phyloP scores from a whole-genome alignment of 306 rosid genomes.

The Pterocarpus macrocarpus region DNA sequence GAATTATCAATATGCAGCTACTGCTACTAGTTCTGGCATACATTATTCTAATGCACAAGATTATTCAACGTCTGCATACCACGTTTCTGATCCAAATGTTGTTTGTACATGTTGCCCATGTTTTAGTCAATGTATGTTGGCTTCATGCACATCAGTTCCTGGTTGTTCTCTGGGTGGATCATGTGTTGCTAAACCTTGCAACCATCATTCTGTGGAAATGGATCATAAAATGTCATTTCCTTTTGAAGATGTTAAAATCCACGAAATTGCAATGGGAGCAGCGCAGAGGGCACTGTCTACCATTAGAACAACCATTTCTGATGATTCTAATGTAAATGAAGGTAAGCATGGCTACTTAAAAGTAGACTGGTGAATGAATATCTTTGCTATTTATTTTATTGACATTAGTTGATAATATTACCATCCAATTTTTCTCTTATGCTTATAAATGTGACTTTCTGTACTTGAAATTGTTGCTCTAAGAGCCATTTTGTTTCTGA shows the following conservation, averaged over 20 bases:
- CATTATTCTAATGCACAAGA: slow-evolving; percentile 54
- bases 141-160: slow-evolving; percentile 55
- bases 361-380: slow-evolving; percentile 25
- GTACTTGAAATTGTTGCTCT: slow-evolving; percentile 16
- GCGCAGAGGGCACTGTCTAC: slow-evolving; percentile 82
- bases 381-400: slow-evolving; percentile 26
- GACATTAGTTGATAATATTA: slow-evolving; percentile 27
- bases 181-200: slow-evolving; percentile 52
- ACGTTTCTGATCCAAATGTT: slow-evolving; percentile 58
- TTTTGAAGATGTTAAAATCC: slow-evolving; percentile 58
- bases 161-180: slow-evolving; percentile 55
- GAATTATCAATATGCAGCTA: slow-evolving; percentile 61
- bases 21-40: slow-evolving; percentile 50
- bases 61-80: slow-evolving; percentile 50
- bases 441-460: slow-evolving; percentile 1
- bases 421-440: not conserved
- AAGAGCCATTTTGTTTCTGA: slow-evolving; percentile 24
- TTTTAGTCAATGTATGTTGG: slow-evolving; percentile 48
- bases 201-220: slow-evolving; percentile 48
- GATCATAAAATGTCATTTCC: slow-evolving; percentile 54
- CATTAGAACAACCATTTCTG: slow-evolving; percentile 51
- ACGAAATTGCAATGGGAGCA: slow-evolving; percentile 72
- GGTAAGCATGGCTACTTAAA: slow-evolving; percentile 56
- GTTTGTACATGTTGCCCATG: slow-evolving; percentile 67
- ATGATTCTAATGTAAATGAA: slow-evolving; percentile 58